Conservation (phyloP, 345 rosid genomes). For the Brassica cretica region DNA sequence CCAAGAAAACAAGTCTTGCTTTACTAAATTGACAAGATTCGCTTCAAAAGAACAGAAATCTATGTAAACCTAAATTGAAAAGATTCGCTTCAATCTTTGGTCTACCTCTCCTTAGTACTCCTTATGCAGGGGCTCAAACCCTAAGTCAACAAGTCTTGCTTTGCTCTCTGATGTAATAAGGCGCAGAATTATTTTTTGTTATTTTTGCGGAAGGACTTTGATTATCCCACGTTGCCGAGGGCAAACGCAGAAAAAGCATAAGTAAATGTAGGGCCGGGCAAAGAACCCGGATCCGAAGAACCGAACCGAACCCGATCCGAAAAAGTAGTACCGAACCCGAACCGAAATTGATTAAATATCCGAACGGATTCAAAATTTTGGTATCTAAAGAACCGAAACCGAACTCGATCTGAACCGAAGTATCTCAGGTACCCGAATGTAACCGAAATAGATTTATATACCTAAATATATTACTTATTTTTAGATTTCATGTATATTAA, state of each 20-base stretch:
- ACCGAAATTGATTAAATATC: too few species aligned
- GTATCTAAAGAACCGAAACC: too few species aligned
- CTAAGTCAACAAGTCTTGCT: not conserved
- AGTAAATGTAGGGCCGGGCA: too few species aligned
- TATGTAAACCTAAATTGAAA: not conserved
- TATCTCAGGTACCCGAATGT: too few species aligned
- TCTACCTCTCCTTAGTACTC: not conserved
- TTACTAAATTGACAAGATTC: constrained; percentile 5
- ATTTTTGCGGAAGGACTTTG: not conserved
- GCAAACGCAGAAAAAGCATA: not conserved
- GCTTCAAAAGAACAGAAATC: not conserved
- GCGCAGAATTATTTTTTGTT: not conserved
- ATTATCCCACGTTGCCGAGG: not conserved
- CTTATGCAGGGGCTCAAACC: not conserved
- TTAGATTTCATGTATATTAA: too few species aligned
- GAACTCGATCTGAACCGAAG: too few species aligned
- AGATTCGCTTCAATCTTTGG: not conserved
- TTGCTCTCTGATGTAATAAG: not conserved
- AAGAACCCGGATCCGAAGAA: too few species aligned
- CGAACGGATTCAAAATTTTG: too few species aligned
- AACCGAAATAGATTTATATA: too few species aligned
- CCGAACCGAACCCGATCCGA: too few species aligned
- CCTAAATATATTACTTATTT: too few species aligned
- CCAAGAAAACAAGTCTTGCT: not conserved
- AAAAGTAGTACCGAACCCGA: too few species aligned